Evolutionary conservation across 805 yeast genomes (phyloP).

Genomic region (Spathaspora hagerdaliae): DNA sequence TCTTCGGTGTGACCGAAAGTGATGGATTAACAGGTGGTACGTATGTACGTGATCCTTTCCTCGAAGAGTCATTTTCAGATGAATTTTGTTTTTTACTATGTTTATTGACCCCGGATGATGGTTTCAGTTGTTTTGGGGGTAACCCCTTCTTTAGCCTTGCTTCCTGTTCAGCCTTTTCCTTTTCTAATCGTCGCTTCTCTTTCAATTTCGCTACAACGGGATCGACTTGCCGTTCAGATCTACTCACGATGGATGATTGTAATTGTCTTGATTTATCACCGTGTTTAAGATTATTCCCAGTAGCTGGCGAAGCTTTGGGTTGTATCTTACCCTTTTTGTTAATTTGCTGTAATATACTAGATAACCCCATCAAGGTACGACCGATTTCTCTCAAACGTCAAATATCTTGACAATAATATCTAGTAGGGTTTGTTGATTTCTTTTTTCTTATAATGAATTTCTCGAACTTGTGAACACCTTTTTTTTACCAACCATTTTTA

Average conservation of each 20-base stretch:
- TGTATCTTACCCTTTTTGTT: slow-evolving; percentile 26
- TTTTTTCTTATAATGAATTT: too few relatives aligned
- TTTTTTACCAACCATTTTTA: too few relatives aligned
- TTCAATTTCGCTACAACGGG: slow-evolving; percentile 71
- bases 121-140: slow-evolving; percentile 16
- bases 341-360: slow-evolving; percentile 27
- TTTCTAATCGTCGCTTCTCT: slow-evolving; percentile 59
- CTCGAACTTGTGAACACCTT: too few relatives aligned
- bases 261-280: neutral
- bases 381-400: too few relatives aligned
- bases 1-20: slow-evolving; percentile 16
- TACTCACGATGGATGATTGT: neutral
- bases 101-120: slow-evolving; percentile 3
- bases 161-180: slow-evolving; percentile 37
- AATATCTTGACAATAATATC: too few relatives aligned
- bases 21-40: slow-evolving; percentile 3
- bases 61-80: neutral
- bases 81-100: neutral
- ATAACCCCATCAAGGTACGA: slow-evolving; percentile 10
- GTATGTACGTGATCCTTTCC: neutral
- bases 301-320: neutral
- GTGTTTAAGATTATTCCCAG: neutral
- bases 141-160: slow-evolving; percentile 30
- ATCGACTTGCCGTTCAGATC: slow-evolving; percentile 28
- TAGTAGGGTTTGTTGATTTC: too few relatives aligned